These are phyloP conservation scores for Stephanodiscus triporus DNA, from an alignment of 108 stramenopile genomes.

Conservation along the genomic window DNA sequence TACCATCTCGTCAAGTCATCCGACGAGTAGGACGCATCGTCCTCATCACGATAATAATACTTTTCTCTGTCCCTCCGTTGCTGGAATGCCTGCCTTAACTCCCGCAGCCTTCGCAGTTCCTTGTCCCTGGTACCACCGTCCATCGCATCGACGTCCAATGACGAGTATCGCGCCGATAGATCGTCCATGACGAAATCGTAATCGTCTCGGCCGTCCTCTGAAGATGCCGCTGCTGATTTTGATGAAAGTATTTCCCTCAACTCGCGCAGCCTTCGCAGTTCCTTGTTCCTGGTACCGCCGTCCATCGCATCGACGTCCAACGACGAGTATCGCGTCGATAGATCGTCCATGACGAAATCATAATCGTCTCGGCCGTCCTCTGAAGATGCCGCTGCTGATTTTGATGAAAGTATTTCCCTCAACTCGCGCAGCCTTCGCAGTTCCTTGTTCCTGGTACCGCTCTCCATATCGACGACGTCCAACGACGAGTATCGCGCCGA, in stretches of 20 bases:
- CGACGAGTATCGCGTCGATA: not conserved
- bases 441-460: not conserved
- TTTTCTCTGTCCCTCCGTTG: not conserved
- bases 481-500: not conserved
- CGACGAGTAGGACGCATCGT: not conserved
- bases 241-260: not conserved
- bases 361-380: too few relatives aligned
- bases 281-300: not conserved
- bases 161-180: slow-evolving; percentile 1
- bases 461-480: not conserved
- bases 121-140: not conserved
- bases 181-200: slow-evolving; percentile 4
- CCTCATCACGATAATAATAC: not conserved
- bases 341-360: not conserved
- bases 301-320: not conserved
- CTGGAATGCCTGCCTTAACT: slow-evolving; percentile 4
- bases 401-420: not conserved
- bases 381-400: not conserved
- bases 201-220: not conserved
- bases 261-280: not conserved
- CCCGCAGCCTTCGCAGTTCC: not conserved
- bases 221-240: not conserved
- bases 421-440: not conserved
- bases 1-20: not conserved
- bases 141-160: slow-evolving; percentile 1